Percentiles rank a stretch among this genome's conserved stretches.
These are phyloP conservation scores for Xerocomus brunneocitrinus DNA, from an alignment of 768 basidiomycete genomes.

Conservation along the genomic window DNA sequence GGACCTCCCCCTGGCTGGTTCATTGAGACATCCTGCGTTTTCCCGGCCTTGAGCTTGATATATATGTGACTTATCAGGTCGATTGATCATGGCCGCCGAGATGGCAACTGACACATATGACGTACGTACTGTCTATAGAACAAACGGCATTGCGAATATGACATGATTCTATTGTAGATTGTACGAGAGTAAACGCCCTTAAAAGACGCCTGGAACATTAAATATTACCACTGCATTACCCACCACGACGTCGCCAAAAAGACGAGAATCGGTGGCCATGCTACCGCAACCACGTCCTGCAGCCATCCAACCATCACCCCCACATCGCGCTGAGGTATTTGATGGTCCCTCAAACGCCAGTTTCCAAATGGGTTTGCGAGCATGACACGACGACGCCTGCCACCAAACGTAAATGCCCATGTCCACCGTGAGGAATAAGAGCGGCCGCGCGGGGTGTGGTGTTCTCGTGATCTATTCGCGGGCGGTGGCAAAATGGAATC, in stretches of 20 bases:
- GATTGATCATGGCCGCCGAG: neutral
- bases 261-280: slow-evolving; percentile 34
- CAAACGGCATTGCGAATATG: no score
- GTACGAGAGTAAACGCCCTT: no score
- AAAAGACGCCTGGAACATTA: neutral
- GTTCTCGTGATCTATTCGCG: slow-evolving; percentile 10
- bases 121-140: neutral
- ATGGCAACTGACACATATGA: neutral
- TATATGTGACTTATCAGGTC: neutral
- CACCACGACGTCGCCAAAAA: slow-evolving; percentile 34
- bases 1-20: no score
- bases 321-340: slow-evolving; percentile 13
- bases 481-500: slow-evolving; percentile 19
- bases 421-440: slow-evolving; percentile 15
- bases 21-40: neutral
- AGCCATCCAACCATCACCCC: slow-evolving; percentile 29
- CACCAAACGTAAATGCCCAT: slow-evolving; percentile 25
- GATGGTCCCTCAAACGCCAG: slow-evolving; percentile 6
- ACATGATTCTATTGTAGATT: neutral
- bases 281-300: slow-evolving; percentile 31
- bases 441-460: slow-evolving; percentile 8
- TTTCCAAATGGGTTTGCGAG: slow-evolving; percentile 18
- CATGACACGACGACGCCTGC: slow-evolving; percentile 21
- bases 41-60: neutral
- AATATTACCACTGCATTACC: slow-evolving; percentile 24